Evolutionary conservation across 2,329 filamentous ascomycete species (phyloP).

Genomic region (Metarhizium brunneum): DNA sequence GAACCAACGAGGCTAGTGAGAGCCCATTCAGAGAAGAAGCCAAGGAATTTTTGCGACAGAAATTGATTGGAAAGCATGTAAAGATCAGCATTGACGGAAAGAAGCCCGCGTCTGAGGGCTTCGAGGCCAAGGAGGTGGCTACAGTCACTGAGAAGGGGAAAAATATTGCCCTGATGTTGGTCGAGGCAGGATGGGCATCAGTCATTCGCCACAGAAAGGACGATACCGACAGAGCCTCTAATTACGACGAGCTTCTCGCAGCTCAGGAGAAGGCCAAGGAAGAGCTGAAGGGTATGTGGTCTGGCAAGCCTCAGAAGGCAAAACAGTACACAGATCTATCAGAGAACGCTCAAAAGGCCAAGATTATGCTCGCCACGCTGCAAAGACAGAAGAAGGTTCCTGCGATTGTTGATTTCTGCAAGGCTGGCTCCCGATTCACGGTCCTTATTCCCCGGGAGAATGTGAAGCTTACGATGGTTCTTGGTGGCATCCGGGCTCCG

Average conservation of each 20-base stretch:
- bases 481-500: constrained; percentile 86
- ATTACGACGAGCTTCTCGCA: constrained; percentile 81
- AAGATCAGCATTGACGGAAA: constrained; percentile 83
- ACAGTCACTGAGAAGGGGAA: constrained; percentile 77
- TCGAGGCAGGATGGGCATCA: constrained; percentile 88
- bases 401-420: constrained; percentile 92
- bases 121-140: constrained; percentile 89
- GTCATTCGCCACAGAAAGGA: constrained; percentile 94
- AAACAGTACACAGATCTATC: constrained; percentile 85
- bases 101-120: constrained; percentile 81
- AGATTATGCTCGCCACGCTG: constrained; percentile 80
- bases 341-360: constrained; percentile 88
- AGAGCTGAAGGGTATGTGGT: constrained; percentile 92
- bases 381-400: constrained; percentile 89
- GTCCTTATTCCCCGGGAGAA: constrained; percentile 86
- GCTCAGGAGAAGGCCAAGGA: constrained; percentile 78
- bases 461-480: constrained; percentile 87
- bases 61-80: constrained; percentile 91
- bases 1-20: constrained; percentile 77
- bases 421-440: constrained; percentile 91
- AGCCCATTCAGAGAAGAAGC: constrained; percentile 84
- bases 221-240: constrained; percentile 84
- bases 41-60: constrained; percentile 92
- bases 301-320: constrained; percentile 72
- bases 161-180: constrained; percentile 74